Percentiles rank a stretch among this genome's conserved stretches.
Conservation (phyloP, 2,329 filamentous ascomycete species). For the Pseudopyricularia javanii region DNA sequence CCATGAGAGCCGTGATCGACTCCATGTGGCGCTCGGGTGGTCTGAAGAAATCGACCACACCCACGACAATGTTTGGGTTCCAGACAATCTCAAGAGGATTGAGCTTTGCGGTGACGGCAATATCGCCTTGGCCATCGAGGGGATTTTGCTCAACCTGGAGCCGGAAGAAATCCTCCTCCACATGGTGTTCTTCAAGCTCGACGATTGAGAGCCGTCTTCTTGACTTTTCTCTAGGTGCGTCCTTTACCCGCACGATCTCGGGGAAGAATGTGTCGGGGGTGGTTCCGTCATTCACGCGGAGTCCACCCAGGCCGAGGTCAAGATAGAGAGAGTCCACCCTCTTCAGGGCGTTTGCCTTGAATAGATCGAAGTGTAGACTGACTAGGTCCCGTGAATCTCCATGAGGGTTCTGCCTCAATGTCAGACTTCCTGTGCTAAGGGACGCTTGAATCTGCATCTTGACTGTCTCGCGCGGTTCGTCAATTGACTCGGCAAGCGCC, state of each 20-base stretch:
- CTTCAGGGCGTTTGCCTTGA: conserved; percentile 81
- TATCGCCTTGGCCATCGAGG: conserved; percentile 81
- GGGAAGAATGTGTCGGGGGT: conserved; percentile 84
- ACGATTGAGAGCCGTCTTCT: conserved; percentile 37
- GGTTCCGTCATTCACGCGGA: conserved; percentile 92
- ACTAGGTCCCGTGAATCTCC: conserved; percentile 70
- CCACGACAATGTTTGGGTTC: conserved; percentile 87
- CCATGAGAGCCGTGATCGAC: conserved; percentile 90
- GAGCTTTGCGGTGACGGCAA: conserved; percentile 78
- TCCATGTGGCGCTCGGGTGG: conserved; percentile 97
- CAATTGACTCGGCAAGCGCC: conserved; percentile 73
- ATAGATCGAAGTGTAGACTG: conserved; percentile 86
- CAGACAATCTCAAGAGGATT: conserved; percentile 96
- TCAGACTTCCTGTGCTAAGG: conserved; percentile 93
- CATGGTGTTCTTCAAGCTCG: conserved; percentile 32
- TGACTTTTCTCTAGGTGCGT: conserved; percentile 46
- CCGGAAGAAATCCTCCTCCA: conserved; percentile 74
- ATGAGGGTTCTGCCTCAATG: conserved; percentile 74
- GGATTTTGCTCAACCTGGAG: conserved; percentile 92
- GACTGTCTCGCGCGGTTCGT: conserved; percentile 79
- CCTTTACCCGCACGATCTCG: conserved; percentile 93
- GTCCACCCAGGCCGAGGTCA: conserved; percentile 79
- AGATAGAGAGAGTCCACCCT: conserved; percentile 83
- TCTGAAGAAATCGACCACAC: conserved; percentile 89
- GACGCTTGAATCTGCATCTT: conserved; percentile 89